Conservation (phyloP, 2,329 filamentous ascomycete species). For the Canariomyces notabilis region DNA sequence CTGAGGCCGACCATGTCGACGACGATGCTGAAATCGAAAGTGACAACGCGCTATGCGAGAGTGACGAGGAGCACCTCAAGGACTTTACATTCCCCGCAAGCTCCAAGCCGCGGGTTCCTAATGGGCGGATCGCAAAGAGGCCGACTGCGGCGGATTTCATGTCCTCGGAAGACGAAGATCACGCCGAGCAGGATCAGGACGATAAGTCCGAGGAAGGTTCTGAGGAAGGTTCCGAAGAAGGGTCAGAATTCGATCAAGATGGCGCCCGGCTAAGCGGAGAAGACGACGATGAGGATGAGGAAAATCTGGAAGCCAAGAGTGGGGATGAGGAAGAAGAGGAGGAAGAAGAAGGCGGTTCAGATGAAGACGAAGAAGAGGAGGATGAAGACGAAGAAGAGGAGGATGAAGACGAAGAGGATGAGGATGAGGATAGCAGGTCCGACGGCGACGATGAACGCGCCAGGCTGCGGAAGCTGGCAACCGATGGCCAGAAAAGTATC, state of each 20-base stretch:
- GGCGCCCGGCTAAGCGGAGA: conserved; percentile 24
- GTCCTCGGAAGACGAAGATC: conserved; percentile 40
- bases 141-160: conserved; percentile 55
- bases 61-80: conserved; percentile 77
- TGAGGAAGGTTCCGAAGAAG: conserved; percentile 32
- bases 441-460: conserved; percentile 40
- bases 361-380: conserved; percentile 28
- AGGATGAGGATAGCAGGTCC: conserved; percentile 32
- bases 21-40: conserved; percentile 53
- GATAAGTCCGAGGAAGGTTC: conserved; percentile 33
- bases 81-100: conserved; percentile 63
- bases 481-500: conserved; percentile 61
- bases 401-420: conserved; percentile 35
- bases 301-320: conserved; percentile 23
- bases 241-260: conserved; percentile 13
- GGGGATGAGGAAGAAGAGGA: conserved; percentile 30
- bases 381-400: conserved; percentile 30
- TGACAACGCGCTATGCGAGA: conserved; percentile 70
- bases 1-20: conserved; percentile 49
- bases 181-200: conserved; percentile 28
- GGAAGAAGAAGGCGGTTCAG: conserved; percentile 28
- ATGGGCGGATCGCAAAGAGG: conserved; percentile 35
- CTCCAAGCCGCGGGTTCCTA: conserved; percentile 41
- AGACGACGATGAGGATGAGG: conserved; percentile 24
- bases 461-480: conserved; percentile 63